A percentile compares a stretch with the other conserved stretches of the same genome.
phyloP scores from a whole-genome alignment of 805 yeast genomes.

The Lipomyces sp. region DNA sequence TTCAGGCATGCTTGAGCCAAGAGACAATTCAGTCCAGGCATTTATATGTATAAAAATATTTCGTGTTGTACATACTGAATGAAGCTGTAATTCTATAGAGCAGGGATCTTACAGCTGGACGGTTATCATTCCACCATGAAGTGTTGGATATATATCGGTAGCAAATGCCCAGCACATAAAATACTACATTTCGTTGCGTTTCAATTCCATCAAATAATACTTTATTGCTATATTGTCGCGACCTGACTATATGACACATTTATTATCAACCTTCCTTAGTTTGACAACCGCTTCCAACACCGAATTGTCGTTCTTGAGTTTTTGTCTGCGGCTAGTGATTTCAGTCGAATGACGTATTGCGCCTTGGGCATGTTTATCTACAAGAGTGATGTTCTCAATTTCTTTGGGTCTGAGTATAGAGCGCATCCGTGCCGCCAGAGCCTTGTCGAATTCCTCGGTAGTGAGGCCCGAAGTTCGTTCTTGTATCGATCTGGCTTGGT shows the following conservation, averaged over 20 bases:
- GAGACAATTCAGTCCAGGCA: neutral
- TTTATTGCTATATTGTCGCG: too few relatives aligned
- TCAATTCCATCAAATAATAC: too few relatives aligned
- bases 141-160: too few relatives aligned
- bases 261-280: too few relatives aligned
- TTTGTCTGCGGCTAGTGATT: neutral
- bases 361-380: neutral
- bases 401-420: neutral
- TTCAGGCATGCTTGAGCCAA: neutral
- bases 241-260: too few relatives aligned
- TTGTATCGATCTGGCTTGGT: neutral
- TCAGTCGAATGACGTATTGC: neutral
- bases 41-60: neutral
- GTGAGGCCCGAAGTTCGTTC: neutral
- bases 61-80: neutral
- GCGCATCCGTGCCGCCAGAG: neutral
- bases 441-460: neutral
- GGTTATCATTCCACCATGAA: too few relatives aligned
- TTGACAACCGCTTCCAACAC: too few relatives aligned
- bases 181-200: too few relatives aligned
- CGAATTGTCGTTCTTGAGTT: neutral
- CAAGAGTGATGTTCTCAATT: neutral
- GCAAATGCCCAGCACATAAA: too few relatives aligned
- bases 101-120: too few relatives aligned
- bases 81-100: too few relatives aligned